phyloP scores from a whole-genome alignment of 1,284 basidiomycete genomes.

The Malassezia sp. region DNA sequence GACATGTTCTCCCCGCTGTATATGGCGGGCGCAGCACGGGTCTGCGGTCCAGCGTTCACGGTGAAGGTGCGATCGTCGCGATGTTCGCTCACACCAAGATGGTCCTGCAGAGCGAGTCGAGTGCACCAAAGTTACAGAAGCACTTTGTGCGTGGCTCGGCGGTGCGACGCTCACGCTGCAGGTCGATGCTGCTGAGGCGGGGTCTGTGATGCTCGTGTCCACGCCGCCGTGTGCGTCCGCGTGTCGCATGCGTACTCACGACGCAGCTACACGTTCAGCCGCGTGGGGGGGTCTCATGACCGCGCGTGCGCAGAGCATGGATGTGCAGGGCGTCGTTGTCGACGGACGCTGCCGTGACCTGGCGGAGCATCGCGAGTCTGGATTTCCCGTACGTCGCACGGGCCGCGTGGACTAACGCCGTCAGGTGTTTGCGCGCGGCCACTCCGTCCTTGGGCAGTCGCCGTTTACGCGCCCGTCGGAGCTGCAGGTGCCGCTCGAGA shows the following conservation, averaged over 20 bases:
- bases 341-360: constrained; percentile 70
- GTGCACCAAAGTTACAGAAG: constrained; percentile 57
- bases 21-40: constrained; percentile 10
- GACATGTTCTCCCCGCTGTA: constrained; percentile 52
- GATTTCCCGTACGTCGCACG: constrained; percentile 54
- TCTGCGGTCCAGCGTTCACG: constrained; percentile 72
- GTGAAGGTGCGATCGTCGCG: constrained; percentile 60
- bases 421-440: constrained; percentile 61
- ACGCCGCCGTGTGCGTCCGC: too few relatives aligned
- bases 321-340: constrained; percentile 64
- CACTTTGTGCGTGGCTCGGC: constrained; percentile 64
- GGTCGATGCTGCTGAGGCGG: constrained; percentile 64
- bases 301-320: constrained; percentile 62
- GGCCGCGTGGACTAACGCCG: too few relatives aligned
- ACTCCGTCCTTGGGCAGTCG: constrained; percentile 75
- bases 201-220: constrained; percentile 64
- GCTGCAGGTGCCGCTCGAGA: constrained; percentile 62
- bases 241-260: too few relatives aligned
- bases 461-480: constrained; percentile 73
- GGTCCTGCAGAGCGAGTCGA: constrained; percentile 57
- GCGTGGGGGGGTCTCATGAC: constrained; percentile 89
- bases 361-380: constrained; percentile 59
- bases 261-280: constrained; percentile 61
- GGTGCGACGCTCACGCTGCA: constrained; percentile 11
- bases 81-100: constrained; percentile 50